Percentiles rank a stretch among this genome's conserved stretches.
These are phyloP conservation scores for Solanum infundibuliforme DNA, from an alignment of 257 asterid species.

Conservation along the genomic window DNA sequence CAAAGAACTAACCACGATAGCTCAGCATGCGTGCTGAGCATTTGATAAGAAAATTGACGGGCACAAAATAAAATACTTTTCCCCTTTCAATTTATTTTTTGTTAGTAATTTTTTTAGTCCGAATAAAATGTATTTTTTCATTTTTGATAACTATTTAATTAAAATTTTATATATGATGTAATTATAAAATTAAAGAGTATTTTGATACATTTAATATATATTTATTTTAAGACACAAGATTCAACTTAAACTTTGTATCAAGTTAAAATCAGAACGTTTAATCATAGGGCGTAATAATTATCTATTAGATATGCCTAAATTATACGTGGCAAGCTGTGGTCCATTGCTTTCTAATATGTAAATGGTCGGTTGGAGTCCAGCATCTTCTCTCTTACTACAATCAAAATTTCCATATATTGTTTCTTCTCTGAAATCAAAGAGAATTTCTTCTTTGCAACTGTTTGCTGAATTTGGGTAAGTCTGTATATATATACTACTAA, in stretches of 20 bases:
- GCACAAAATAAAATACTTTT: neutral
- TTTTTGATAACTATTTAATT: neutral
- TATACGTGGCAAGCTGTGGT: constrained; percentile 43
- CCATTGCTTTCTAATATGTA: constrained; percentile 39
- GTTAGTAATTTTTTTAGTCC: neutral
- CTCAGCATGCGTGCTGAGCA: constrained; percentile 14
- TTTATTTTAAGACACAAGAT: neutral
- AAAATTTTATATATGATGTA: neutral
- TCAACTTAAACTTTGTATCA: neutral
- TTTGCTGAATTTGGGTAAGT: neutral
- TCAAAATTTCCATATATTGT: constrained; percentile 15
- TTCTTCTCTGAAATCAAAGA: constrained; percentile 21
- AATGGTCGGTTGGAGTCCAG: constrained; percentile 44
- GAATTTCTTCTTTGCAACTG: constrained; percentile 13
- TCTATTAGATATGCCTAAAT: constrained; percentile 14
- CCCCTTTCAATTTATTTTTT: neutral
- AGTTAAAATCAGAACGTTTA: neutral
- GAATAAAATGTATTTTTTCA: neutral
- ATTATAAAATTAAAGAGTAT: neutral
- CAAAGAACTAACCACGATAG: neutral
- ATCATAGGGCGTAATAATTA: neutral
- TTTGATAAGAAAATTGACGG: constrained; percentile 32
- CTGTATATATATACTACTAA: neutral
- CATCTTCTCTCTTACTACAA: constrained; percentile 29
- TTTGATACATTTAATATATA: neutral